Conservation (phyloP, 1,284 basidiomycete genomes). For the Ustilago curta region DNA sequence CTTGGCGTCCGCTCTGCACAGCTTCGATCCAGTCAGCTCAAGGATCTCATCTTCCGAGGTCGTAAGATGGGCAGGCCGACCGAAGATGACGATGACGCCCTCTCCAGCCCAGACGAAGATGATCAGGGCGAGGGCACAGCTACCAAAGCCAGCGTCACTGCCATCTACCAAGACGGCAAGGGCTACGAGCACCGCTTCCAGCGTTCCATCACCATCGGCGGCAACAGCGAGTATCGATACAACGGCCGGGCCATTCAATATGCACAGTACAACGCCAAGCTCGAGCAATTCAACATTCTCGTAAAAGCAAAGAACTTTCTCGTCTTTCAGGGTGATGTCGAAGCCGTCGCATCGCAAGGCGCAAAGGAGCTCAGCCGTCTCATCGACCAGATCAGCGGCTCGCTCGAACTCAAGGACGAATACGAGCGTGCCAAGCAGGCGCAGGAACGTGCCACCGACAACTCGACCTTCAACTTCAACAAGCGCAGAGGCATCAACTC, state of each 20-base stretch:
- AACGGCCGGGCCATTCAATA: slow-evolving; percentile 60
- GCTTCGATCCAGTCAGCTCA: slow-evolving; percentile 89
- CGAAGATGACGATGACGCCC: slow-evolving; percentile 67
- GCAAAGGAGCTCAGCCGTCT: slow-evolving; percentile 88
- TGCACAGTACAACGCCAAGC: slow-evolving; percentile 59
- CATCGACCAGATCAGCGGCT: slow-evolving; percentile 87
- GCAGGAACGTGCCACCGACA: slow-evolving; percentile 90
- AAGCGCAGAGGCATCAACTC: slow-evolving; percentile 91
- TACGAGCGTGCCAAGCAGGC: slow-evolving; percentile 89
- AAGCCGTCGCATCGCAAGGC: slow-evolving; percentile 95
- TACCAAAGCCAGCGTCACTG: slow-evolving; percentile 92
- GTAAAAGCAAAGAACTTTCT: slow-evolving; percentile 99
- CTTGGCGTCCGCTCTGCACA: slow-evolving; percentile 94
- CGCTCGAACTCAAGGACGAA: slow-evolving; percentile 83
- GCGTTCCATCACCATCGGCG: slow-evolving; percentile 83
- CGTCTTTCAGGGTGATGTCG: slow-evolving; percentile 97
- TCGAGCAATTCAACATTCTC: slow-evolving; percentile 79
- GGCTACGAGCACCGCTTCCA: slow-evolving; percentile 89
- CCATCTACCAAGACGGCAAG: slow-evolving; percentile 83
- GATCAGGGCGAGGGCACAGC: slow-evolving; percentile 81
- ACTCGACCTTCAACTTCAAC: slow-evolving; percentile 91
- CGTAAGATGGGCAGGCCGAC: slow-evolving; percentile 74
- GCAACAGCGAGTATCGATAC: slow-evolving; percentile 75
- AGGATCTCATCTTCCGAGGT: slow-evolving; percentile 94
- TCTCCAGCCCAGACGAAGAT: slow-evolving; percentile 69